Conservation (phyloP, 73 alveolate species). For the Breviolum minutum region DNA sequence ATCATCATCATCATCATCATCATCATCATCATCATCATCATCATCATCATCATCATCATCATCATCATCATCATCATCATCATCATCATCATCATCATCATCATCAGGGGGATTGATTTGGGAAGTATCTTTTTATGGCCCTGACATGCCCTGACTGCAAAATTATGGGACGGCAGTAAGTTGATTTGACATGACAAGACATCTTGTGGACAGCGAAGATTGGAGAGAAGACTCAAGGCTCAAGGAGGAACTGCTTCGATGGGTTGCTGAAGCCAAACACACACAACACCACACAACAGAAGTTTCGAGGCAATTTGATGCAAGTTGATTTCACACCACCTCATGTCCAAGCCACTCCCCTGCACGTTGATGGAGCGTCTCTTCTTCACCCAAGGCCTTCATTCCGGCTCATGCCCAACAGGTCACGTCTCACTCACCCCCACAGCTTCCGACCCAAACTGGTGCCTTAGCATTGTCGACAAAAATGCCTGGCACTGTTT, state of each 20-base stretch:
- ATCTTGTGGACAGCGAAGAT: no score
- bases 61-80: no score
- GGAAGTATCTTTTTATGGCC: background rate
- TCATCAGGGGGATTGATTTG: no score
- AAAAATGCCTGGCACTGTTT: slow-evolving; percentile 19
- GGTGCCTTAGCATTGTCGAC: slow-evolving; percentile 93
- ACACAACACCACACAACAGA: background rate
- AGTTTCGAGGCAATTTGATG: background rate
- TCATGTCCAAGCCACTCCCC: slow-evolving; percentile 32
- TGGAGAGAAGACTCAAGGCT: no score
- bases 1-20: no score
- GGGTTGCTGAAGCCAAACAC: background rate
- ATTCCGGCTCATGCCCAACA: background rate
- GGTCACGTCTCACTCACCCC: background rate
- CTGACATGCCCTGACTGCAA: background rate
- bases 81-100: no score
- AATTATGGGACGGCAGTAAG: no score
- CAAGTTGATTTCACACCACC: background rate
- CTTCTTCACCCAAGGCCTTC: slow-evolving; percentile 72
- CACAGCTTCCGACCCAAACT: background rate
- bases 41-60: no score
- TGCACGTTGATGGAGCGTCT: slow-evolving; percentile 72
- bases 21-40: no score
- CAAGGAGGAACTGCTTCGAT: no score
- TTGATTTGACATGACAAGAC: no score